A percentile compares a stretch with the other conserved stretches of the same genome.
phyloP scores from a whole-genome alignment of 2,329 filamentous ascomycete genomes.

The Pseudopithomyces maydicus region DNA sequence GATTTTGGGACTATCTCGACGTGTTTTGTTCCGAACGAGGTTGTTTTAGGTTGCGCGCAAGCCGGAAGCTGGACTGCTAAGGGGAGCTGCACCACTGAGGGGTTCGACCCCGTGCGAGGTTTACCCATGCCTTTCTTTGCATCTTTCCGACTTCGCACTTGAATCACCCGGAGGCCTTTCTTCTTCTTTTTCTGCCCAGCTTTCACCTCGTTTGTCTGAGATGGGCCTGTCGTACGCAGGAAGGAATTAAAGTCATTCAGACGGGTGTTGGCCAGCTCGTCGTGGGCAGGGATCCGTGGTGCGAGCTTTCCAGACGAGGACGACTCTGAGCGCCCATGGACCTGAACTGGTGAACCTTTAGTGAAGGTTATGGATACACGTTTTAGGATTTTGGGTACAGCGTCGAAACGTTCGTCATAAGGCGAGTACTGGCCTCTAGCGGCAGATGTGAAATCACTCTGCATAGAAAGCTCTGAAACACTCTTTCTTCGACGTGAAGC shows the following conservation, averaged over 20 bases:
- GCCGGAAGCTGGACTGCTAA: constrained; percentile 22
- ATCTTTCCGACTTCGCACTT: constrained; percentile 28
- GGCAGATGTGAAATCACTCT: constrained; percentile 29
- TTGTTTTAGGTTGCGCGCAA: constrained; percentile 36
- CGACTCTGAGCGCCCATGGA: constrained; percentile 4
- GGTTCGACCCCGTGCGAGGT: constrained; percentile 17
- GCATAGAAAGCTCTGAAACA: constrained; percentile 18
- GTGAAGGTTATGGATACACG: constrained; percentile 10
- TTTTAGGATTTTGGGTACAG: constrained; percentile 15
- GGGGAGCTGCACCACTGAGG: constrained; percentile 12
- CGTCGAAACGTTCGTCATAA: constrained; percentile 21
- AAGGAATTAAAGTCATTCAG: constrained; percentile 38
- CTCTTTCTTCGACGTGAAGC: constrained; percentile 16
- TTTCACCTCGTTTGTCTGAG: constrained; percentile 8
- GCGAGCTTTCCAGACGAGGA: constrained; percentile 26
- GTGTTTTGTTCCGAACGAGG: constrained; percentile 34
- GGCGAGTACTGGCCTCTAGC: constrained; percentile 30
- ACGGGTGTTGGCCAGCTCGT: constrained; percentile 31
- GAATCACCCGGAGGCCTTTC: constrained; percentile 28
- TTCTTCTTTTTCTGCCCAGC: constrained; percentile 18
- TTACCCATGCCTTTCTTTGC: constrained; percentile 24
- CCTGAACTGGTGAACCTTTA: not conserved
- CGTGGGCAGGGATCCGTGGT: constrained; percentile 39
- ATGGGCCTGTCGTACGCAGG: constrained; percentile 37
- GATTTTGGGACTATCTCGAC: constrained; percentile 33